These are phyloP conservation scores for Lachnellula hyalina DNA, from an alignment of 2,329 filamentous ascomycete genomes.

Conservation along the genomic window DNA sequence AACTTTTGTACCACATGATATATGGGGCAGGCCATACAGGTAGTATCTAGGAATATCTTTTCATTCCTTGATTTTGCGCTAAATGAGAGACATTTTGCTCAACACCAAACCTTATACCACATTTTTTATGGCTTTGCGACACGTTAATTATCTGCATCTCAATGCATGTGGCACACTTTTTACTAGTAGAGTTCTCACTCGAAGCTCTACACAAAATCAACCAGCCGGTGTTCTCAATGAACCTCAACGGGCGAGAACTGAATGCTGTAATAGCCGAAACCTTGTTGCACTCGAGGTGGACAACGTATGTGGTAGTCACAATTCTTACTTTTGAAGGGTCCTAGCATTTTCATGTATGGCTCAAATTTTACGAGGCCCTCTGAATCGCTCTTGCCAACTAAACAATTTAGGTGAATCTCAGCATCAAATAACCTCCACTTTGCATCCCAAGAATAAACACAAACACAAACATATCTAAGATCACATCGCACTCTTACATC, in stretches of 20 bases:
- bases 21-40: neutral
- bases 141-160: no score
- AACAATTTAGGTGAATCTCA: no score
- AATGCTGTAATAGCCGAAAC: neutral
- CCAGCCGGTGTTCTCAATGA: neutral
- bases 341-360: neutral
- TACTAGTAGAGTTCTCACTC: no score
- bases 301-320: neutral
- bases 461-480: neutral
- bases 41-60: neutral
- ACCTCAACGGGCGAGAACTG: neutral
- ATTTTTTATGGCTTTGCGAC: no score
- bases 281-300: neutral
- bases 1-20: neutral
- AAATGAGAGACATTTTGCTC: neutral
- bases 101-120: neutral
- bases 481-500: neutral
- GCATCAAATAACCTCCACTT: no score
- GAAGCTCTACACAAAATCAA: neutral
- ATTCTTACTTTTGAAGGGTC: neutral
- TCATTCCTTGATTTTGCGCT: neutral
- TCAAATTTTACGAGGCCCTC: neutral
- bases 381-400: neutral
- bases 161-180: no score
- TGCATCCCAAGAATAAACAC: no score